These are phyloP conservation scores for Phytophthora foliorum DNA, from an alignment of 352 stramenopile species.

Conservation along the genomic window DNA sequence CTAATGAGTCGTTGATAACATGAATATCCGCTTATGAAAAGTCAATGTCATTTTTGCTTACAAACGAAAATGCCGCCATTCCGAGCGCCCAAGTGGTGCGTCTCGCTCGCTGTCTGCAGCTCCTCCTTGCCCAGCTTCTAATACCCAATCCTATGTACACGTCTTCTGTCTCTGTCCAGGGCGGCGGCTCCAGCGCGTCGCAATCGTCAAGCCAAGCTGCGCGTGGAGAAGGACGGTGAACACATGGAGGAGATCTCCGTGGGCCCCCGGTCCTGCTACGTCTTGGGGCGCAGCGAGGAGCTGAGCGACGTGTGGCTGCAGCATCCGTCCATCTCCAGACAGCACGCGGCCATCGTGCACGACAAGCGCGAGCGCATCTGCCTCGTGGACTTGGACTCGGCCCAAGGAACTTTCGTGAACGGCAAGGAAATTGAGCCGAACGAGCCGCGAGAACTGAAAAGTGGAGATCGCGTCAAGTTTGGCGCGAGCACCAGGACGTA, in stretches of 20 bases:
- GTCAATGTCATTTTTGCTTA: not conserved
- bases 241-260: slow-evolving; percentile 56
- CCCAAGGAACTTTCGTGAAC: slow-evolving; percentile 90
- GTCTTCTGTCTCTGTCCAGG: slow-evolving; percentile 41
- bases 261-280: slow-evolving; percentile 61
- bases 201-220: slow-evolving; percentile 59
- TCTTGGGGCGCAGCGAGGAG: slow-evolving; percentile 84
- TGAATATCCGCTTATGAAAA: not conserved
- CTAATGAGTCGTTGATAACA: too few relatives aligned
- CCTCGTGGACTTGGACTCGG: slow-evolving; percentile 82
- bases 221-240: slow-evolving; percentile 64
- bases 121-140: too few relatives aligned
- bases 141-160: not conserved
- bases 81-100: slow-evolving; percentile 32
- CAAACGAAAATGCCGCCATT: slow-evolving; percentile 25
- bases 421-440: slow-evolving; percentile 66
- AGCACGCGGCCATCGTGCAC: slow-evolving; percentile 84
- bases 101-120: not conserved
- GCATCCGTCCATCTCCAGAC: slow-evolving; percentile 84
- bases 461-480: slow-evolving; percentile 66
- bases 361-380: slow-evolving; percentile 59
- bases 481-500: slow-evolving; percentile 74
- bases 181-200: slow-evolving; percentile 48
- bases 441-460: slow-evolving; percentile 47
- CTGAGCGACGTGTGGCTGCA: slow-evolving; percentile 78